Evolutionary conservation across 768 basidiomycete genomes (phyloP).

Genomic region (Kwoniella botswanensis): DNA sequence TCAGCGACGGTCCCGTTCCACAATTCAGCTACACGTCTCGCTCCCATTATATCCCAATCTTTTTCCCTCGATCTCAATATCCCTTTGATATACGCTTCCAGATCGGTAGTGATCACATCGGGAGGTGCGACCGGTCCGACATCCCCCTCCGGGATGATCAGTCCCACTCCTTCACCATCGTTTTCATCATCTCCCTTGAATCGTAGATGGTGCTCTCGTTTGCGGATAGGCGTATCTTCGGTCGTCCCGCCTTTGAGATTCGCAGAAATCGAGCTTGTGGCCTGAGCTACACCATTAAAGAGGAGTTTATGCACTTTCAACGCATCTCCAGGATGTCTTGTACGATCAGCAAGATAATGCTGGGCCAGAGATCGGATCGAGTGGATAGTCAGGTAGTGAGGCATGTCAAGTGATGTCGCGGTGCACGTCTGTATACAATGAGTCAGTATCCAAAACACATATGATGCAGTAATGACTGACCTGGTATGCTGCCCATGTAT

Average conservation of each 20-base stretch:
- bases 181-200: slow-evolving; percentile 27
- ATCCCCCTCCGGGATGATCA: slow-evolving; percentile 44
- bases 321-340: slow-evolving; percentile 31
- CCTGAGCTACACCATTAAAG: slow-evolving; percentile 42
- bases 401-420: neutral
- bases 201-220: slow-evolving; percentile 45
- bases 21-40: slow-evolving; percentile 39
- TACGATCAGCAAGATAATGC: slow-evolving; percentile 36
- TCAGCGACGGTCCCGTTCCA: slow-evolving; percentile 41
- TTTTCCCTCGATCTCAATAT: slow-evolving; percentile 47
- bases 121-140: slow-evolving; percentile 42
- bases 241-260: slow-evolving; percentile 44
- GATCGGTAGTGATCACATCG: slow-evolving; percentile 49
- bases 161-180: slow-evolving; percentile 29
- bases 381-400: slow-evolving; percentile 25
- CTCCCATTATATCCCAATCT: slow-evolving; percentile 47
- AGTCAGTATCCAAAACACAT: neutral
- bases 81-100: slow-evolving; percentile 50
- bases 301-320: slow-evolving; percentile 40
- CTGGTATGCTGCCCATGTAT: slow-evolving; percentile 42
- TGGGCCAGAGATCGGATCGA: slow-evolving; percentile 31
- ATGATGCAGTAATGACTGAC: slow-evolving; percentile 12
- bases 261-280: slow-evolving; percentile 38
- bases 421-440: neutral
- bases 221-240: slow-evolving; percentile 43